A percentile compares a stretch with the other conserved stretches of the same genome.
These are phyloP conservation scores for Melanomma pulvis-pyrius DNA, from an alignment of 495 filamentous ascomycete species.

Conservation along the genomic window DNA sequence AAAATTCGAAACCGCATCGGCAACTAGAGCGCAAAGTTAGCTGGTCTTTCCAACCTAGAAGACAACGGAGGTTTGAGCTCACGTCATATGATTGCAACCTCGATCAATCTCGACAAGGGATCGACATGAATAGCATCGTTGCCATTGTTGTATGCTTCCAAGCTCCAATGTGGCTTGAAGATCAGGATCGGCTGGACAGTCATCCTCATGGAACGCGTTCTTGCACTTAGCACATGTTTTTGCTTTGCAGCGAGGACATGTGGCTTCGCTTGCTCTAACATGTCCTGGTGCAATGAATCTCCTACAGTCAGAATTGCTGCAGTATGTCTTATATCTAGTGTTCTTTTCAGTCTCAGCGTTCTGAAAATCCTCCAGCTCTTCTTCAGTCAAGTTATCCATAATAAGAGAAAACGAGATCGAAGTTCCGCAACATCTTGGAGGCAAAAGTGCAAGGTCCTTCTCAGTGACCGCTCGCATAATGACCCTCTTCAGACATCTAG, in stretches of 20 bases:
- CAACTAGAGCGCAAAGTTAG: slow-evolving; percentile 3
- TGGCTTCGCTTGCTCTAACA: background rate
- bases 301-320: slow-evolving; percentile 16
- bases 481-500: background rate
- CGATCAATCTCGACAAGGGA: slow-evolving; percentile 2
- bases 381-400: background rate
- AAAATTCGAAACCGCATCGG: slow-evolving; percentile 22
- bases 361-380: slow-evolving; percentile 7
- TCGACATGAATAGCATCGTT: slow-evolving; percentile 16
- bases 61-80: background rate
- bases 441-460: background rate
- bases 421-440: slow-evolving; percentile 1
- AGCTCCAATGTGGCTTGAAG: slow-evolving; percentile 6
- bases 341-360: background rate
- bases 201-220: slow-evolving; percentile 9
- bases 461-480: slow-evolving; percentile 1
- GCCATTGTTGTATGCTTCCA: slow-evolving; percentile 5
- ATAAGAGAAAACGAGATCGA: background rate
- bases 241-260: slow-evolving; percentile 4
- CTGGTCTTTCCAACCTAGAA: background rate
- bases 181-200: slow-evolving; percentile 21
- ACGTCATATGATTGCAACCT: slow-evolving; percentile 34
- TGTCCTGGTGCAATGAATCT: slow-evolving; percentile 1
- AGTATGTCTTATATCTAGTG: slow-evolving; percentile 4
- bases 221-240: slow-evolving; percentile 17